Conservation (phyloP, 495 filamentous ascomycete genomes). For the Talaromyces liani region DNA sequence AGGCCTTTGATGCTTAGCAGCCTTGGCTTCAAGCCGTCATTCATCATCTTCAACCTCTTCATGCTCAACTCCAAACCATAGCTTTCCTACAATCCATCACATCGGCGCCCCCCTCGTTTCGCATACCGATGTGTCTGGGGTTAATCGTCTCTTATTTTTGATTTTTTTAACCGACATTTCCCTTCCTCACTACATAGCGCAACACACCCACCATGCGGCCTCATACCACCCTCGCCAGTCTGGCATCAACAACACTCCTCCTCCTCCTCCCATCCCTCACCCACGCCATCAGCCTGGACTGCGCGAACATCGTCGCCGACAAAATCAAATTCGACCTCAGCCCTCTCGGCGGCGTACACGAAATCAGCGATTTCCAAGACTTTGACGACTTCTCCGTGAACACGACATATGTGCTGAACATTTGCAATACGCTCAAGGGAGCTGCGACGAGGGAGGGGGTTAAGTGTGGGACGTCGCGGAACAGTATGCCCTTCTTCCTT, state of each 20-base stretch:
- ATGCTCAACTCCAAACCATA: not conserved
- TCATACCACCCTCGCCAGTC: constrained; percentile 13
- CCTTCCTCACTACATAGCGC: not conserved
- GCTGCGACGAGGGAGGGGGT: constrained; percentile 51
- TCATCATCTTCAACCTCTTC: not conserved
- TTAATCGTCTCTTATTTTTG: not conserved
- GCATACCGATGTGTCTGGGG: not conserved
- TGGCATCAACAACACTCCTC: constrained; percentile 15
- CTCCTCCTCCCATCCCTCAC: constrained; percentile 41
- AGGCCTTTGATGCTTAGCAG: not conserved
- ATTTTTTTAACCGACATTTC: not conserved
- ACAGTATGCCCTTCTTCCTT: constrained; percentile 20
- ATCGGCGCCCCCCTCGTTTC: not conserved
- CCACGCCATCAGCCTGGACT: constrained; percentile 48
- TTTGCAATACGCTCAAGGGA: constrained; percentile 60
- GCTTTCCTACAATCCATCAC: not conserved
- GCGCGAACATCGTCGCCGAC: constrained; percentile 51
- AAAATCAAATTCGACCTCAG: constrained; percentile 57
- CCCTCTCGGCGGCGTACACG: constrained; percentile 65
- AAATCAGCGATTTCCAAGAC: constrained; percentile 51
- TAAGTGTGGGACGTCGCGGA: constrained; percentile 52
- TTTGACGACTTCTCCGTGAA: constrained; percentile 46
- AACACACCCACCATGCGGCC: constrained; percentile 29
- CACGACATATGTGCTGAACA: constrained; percentile 82
- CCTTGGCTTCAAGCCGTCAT: constrained; percentile 1